Base-by-base conservation (phyloP, 495 filamentous ascomycete genomes). In the Symbiotaphrina buchneri region DNA sequence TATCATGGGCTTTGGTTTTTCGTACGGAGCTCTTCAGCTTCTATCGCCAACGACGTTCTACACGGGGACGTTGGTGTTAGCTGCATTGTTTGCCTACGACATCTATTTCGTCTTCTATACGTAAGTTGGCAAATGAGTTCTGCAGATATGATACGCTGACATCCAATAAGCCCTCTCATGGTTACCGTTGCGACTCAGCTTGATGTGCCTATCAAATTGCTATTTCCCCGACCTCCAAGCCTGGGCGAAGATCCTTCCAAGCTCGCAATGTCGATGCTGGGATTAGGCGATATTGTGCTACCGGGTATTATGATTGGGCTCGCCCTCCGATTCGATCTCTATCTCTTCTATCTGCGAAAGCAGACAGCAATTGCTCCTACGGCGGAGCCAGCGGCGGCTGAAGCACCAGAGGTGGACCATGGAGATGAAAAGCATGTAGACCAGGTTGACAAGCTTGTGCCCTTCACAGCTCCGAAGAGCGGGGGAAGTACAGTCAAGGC, bases 21-120 rank as follows among this genome's bases (percentile, higher is more conserved):
- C 71, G 43, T 97, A 97, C 44, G 63, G 63, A 10, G 61, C 77
- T 11, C 54, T 97, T 23, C 65, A 81, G 33, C 51, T 92, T 36
- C 66, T 97, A 56, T 92, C 85, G 2, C 90, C 87, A 0, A 87
- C 83, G 0, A 91, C 77, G 0, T 92, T 93, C 44, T 55, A 58
- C 35, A 92, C 79, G 0, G 87, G 82, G 3, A 72, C 71, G 1
- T 48, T 80, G 17, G 71, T 97, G 19, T 56, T 95, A 0, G 55
- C 48, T 2, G 76, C 73, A 0, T 57, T 97, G 10, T 95, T 95
- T 48, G 61, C 85, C 41, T 97, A 97, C 42, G 87, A 97, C 41
- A 85, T 97, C 31, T 75, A 83, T 45, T 90, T 95, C 54, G 87
- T 97, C 32, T 97, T 94, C 46, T 97, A 78, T 48, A 97, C 87